Conservation (phyloP, 1,139 yeast genomes). For the Geotrichum cucujoidarum region DNA sequence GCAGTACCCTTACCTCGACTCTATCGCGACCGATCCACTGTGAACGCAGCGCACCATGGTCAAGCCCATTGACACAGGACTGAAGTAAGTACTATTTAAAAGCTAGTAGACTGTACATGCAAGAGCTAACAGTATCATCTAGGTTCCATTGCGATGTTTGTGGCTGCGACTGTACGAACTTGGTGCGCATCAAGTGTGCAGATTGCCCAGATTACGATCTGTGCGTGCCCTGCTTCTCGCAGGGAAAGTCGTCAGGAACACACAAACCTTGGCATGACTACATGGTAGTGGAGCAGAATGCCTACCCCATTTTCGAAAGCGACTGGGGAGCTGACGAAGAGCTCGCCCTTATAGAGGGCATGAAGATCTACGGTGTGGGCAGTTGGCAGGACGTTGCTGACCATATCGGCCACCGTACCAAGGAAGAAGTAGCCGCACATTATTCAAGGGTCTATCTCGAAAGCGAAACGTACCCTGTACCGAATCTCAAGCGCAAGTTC, state of each 20-base stretch:
- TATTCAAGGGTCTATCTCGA: constrained; percentile 69
- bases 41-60: too few relatives aligned
- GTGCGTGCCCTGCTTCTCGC: constrained; percentile 93
- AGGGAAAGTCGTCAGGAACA: constrained; percentile 71
- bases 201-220: constrained; percentile 88
- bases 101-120: too few relatives aligned
- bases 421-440: constrained; percentile 89
- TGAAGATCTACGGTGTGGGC: constrained; percentile 72
- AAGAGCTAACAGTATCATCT: too few relatives aligned
- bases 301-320: constrained; percentile 82
- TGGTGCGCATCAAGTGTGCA: constrained; percentile 88
- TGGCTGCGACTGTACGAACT: constrained; percentile 85
- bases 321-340: constrained; percentile 99
- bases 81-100: too few relatives aligned
- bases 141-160: constrained; percentile 90
- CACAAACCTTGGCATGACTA: constrained; percentile 96
- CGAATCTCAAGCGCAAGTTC: constrained; percentile 67
- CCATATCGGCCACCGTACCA: constrained; percentile 89
- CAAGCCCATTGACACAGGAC: too few relatives aligned
- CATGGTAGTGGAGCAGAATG: constrained; percentile 85
- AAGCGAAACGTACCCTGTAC: constrained; percentile 69
- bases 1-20: too few relatives aligned
- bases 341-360: constrained; percentile 74
- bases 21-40: too few relatives aligned
- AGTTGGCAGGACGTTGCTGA: constrained; percentile 97